Evolutionary conservation across 257 asterid species (phyloP).

Genomic region (Perilla frutescens): DNA sequence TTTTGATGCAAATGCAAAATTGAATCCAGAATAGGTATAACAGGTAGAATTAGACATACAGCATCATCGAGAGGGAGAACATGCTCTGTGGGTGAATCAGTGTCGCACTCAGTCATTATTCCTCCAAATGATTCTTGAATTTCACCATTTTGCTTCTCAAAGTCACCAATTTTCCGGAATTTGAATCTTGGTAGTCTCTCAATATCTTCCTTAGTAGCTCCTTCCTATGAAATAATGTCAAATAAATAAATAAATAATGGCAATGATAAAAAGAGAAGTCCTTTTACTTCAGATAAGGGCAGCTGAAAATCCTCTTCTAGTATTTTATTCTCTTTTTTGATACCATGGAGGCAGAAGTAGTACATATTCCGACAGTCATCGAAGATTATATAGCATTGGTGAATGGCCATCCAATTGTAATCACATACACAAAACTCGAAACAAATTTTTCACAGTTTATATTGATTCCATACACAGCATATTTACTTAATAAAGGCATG

Average conservation of each 20-base stretch:
- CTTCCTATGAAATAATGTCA: constrained; percentile 68
- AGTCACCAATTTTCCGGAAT: constrained; percentile 87
- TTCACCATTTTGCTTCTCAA: constrained; percentile 90
- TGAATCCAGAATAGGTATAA: not conserved
- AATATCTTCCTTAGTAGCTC: constrained; percentile 96
- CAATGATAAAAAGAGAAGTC: not conserved
- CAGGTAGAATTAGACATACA: constrained; percentile 50
- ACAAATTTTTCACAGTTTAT: not conserved
- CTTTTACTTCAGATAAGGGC: constrained; percentile 33
- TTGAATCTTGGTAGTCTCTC: constrained; percentile 84
- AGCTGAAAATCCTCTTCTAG: not conserved
- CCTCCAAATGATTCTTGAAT: constrained; percentile 96
- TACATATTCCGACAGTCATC: not conserved
- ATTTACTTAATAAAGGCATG: constrained; percentile 13
- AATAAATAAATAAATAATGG: constrained; percentile 2
- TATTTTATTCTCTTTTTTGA: constrained; percentile 12
- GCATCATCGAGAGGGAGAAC: constrained; percentile 93
- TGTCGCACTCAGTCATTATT: constrained; percentile 79
- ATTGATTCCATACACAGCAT: not conserved
- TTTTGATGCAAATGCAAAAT: not conserved
- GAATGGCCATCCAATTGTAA: constrained; percentile 4
- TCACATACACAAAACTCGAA: not conserved
- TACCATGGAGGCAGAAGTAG: not conserved
- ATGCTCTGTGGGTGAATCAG: constrained; percentile 76
- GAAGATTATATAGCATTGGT: not conserved